Evolutionary conservation across 768 basidiomycete species (phyloP), one percentile per base, ranked within the genome.

Genomic region (Boletales sp.): DNA sequence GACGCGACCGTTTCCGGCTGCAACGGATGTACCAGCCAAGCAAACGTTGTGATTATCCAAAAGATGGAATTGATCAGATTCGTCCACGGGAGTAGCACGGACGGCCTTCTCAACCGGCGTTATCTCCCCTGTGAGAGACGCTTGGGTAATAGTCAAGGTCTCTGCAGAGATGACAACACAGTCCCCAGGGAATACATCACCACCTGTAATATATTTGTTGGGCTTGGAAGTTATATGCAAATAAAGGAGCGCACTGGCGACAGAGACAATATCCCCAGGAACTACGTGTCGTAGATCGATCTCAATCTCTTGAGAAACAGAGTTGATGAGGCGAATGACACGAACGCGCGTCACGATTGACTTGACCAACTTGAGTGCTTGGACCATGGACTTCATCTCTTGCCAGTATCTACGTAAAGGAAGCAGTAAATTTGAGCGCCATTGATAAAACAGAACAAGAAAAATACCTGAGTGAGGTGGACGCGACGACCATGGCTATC

Each of bases 111-210:
- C 69, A 24, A 72, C 40, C n/a, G 69, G 69, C 40, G 70, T 24
- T 41, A 70, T 53, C 58, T 70, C 69, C 36, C 69, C 69, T 13
- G 69, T 70, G 49, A 70, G 65, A 5, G 69, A 70, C 3, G 70
- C 70, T 42, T 70, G 69, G 6, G 69, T 55, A 27, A 69, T n/a
- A 11, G 69, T 52, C 46, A 70, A 37, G n/a, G 69, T 58, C 45
- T 69, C 65, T 5, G 70, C 64, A 39, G 57, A 65, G 24, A 69
- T 54, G n/a, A 72, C 8, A 29, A 72, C 15, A 31, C 65, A 70
- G 27, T 70, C 69, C 18, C 70, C 69, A 17, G 69, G 69, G 40
- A 70, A 69, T 49, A 70, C 70, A 39, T 69, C 65, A 38, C 65
- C 66, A 32, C 68, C 66, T 69, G 40, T 37, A 29, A 39, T 45